Evolutionary conservation across 1,139 yeast genomes (phyloP), one percentile per base, ranked within the genome.

Genomic region (Saccharomyces hybrid): DNA sequence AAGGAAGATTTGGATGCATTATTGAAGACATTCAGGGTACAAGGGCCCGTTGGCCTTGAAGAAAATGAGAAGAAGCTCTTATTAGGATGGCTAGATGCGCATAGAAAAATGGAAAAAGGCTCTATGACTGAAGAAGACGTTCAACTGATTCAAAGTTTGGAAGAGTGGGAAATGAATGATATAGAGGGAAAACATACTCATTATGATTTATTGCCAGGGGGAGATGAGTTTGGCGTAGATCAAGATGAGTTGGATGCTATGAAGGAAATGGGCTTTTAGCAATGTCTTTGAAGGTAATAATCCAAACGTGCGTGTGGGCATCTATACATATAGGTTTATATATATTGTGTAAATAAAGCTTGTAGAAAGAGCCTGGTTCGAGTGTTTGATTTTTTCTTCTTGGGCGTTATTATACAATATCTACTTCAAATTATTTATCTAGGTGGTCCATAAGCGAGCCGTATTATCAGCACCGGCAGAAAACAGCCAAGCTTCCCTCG

Each of bases 381-480:
- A 13, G n/a, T n/a, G n/a, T 27, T 47, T 16, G 8, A 23, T 47
- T 47, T 47, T 16, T 23, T n/a, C 25, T 47, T 26, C 14, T 28
- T 11, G 49, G 9, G 41, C 41, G 46, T n/a, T 25, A 28, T 27
- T 54, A 50, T 38, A 52, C 56, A 57, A 50, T 57, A 47, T 54
- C 49, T 51, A 50, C 57, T 70, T 32, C 38, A n/a, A 32, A 32
- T 14, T 14, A 32, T n/a, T n/a, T 6, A 32, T 32, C 16, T 32
- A 83, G n/a, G 96, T 88, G 46, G 99, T 93, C 99, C 99, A 93
- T 68, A 93, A 77, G 68, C 97, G 84, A 20, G 97, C 98, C 53
- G 93, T 85, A 58, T 96, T 91, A 72, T 95, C 99, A 25, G 98
- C 98, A 64, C 98, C 99, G n/a, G 96, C 90, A 70, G 95, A 86